A percentile compares a stretch with the other conserved stretches of the same genome.
These are phyloP conservation scores for Helichrysum umbraculigerum DNA, from an alignment of 129 eudicot genomes.

Conservation along the genomic window DNA sequence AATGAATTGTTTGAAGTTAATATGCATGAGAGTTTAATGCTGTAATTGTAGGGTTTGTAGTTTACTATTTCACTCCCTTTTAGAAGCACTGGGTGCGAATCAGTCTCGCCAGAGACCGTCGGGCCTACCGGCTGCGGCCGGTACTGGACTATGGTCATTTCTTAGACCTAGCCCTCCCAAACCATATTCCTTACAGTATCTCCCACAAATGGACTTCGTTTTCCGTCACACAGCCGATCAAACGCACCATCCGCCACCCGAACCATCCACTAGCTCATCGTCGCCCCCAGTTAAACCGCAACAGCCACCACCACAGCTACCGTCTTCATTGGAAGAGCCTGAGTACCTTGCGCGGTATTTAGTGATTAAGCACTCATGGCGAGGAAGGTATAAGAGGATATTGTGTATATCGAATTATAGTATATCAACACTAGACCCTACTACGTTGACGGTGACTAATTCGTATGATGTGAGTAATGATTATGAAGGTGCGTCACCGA, in stretches of 20 bases:
- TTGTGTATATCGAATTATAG: conserved; percentile 62
- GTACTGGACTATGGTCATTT: conserved; percentile 69
- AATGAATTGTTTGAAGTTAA: conserved; percentile 5
- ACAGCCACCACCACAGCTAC: conserved; percentile 34
- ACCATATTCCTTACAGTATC: conserved; percentile 69
- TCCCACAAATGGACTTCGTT: conserved; percentile 87
- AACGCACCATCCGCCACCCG: conserved; percentile 34
- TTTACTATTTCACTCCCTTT: conserved; percentile 2
- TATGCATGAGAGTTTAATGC: background rate
- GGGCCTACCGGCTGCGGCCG: conserved; percentile 75
- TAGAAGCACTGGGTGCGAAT: conserved; percentile 97
- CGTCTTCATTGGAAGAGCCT: conserved; percentile 65
- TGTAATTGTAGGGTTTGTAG: conserved; percentile 20
- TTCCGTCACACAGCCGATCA: conserved; percentile 58
- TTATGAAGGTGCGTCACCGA: conserved; percentile 76
- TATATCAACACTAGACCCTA: conserved; percentile 75
- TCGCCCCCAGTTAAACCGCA: conserved; percentile 14
- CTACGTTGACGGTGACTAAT: conserved; percentile 71
- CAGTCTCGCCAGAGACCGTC: conserved; percentile 91
- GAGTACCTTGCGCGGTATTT: conserved; percentile 79
- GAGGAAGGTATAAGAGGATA: conserved; percentile 92
- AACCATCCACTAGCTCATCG: conserved; percentile 38
- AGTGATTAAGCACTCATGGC: conserved; percentile 95
- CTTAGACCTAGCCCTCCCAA: conserved; percentile 66
- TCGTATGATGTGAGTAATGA: conserved; percentile 72